Percentiles rank a stretch among this genome's conserved stretches.
Evolutionary conservation across 805 yeast species (phyloP).

Genomic region (Ogataea trehalophila): DNA sequence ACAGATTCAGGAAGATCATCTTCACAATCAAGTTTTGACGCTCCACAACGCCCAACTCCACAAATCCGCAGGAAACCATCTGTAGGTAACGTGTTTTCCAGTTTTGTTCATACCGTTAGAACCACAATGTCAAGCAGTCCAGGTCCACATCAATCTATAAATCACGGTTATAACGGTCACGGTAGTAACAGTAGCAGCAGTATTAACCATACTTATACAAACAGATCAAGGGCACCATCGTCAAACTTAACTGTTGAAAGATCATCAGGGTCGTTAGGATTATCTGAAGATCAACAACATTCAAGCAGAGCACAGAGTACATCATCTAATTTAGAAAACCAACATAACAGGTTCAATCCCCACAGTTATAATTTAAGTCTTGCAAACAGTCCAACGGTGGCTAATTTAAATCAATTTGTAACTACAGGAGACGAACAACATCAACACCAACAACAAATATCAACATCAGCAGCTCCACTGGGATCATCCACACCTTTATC

Average conservation of each 20-base stretch:
- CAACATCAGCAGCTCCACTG: constrained; percentile 3
- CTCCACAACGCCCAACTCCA: constrained; percentile 5
- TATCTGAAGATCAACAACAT: constrained; percentile 2
- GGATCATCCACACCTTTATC: constrained; percentile 14
- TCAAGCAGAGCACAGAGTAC: background rate
- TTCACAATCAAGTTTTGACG: constrained; percentile 13
- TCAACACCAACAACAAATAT: too few species aligned
- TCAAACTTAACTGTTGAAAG: constrained; percentile 2
- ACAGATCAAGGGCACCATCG: constrained; percentile 6
- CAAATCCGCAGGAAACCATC: constrained; percentile 25
- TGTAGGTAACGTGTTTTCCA: constrained; percentile 24
- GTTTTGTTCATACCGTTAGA: constrained; percentile 25
- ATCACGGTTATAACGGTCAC: background rate
- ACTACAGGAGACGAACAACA: constrained; percentile 7
- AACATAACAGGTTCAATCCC: constrained; percentile 26
- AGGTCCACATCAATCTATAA: background rate
- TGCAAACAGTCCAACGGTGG: constrained; percentile 28
- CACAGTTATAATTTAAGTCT: constrained; percentile 22
- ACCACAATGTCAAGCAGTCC: constrained; percentile 10
- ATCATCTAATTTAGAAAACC: background rate
- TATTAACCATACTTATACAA: constrained; percentile 1
- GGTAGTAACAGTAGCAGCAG: too few species aligned
- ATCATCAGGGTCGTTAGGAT: constrained; percentile 14
- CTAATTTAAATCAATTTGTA: constrained; percentile 19
- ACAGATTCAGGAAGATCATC: constrained; percentile 19